Conservation (phyloP, 352 stramenopile genomes). For the Pythium sukuiense region DNA sequence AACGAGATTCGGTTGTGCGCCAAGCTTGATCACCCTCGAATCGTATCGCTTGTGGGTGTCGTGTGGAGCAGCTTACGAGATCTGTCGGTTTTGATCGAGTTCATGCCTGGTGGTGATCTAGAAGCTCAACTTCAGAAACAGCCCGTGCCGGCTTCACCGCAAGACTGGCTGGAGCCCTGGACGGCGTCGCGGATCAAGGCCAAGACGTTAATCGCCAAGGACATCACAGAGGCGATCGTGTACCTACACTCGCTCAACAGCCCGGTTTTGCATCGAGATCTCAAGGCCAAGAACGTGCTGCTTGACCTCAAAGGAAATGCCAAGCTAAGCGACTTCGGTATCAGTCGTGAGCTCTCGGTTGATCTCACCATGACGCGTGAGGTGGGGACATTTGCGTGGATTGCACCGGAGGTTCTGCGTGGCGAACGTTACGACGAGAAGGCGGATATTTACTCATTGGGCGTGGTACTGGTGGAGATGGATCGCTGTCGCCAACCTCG, state of each 20-base stretch:
- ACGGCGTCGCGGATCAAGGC: background rate
- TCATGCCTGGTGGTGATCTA: slow-evolving; percentile 27
- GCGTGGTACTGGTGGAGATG: slow-evolving; percentile 29
- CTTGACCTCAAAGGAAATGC: slow-evolving; percentile 2
- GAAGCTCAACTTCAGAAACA: background rate
- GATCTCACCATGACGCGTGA: slow-evolving; percentile 28
- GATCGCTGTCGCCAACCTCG: slow-evolving; percentile 16
- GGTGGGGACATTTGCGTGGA: slow-evolving; percentile 28
- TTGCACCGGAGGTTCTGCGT: slow-evolving; percentile 28
- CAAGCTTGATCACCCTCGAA: slow-evolving; percentile 27
- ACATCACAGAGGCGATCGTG: slow-evolving; percentile 18
- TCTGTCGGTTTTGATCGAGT: slow-evolving; percentile 31
- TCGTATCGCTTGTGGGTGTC: slow-evolving; percentile 29
- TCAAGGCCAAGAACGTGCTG: slow-evolving; percentile 22
- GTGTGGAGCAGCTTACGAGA: slow-evolving; percentile 30
- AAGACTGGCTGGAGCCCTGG: background rate
- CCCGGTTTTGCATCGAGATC: slow-evolving; percentile 21
- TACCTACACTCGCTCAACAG: slow-evolving; percentile 22
- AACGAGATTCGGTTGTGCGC: slow-evolving; percentile 34
- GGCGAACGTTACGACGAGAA: slow-evolving; percentile 30
- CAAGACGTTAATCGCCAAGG: slow-evolving; percentile 11
- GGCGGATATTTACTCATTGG: slow-evolving; percentile 33
- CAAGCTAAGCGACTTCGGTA: slow-evolving; percentile 22
- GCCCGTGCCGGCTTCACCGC: background rate
- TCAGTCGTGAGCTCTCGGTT: slow-evolving; percentile 6